These are phyloP conservation scores for Cyclotella atomus DNA, from an alignment of 108 stramenopile species.

Conservation along the genomic window DNA sequence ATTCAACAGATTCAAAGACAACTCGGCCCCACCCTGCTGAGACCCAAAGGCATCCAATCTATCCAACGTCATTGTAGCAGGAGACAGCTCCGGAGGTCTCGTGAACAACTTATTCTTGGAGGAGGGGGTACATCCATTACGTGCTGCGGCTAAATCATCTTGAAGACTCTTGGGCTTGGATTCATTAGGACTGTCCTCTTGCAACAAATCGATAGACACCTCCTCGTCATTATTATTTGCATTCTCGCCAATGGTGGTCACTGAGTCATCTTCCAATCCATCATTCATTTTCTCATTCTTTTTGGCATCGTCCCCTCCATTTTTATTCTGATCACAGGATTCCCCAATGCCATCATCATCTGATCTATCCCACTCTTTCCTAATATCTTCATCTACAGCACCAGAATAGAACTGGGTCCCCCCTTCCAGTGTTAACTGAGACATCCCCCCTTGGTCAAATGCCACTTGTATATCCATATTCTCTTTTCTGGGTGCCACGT, in stretches of 20 bases:
- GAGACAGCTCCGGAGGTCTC: constrained; percentile 18
- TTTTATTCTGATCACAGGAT: background rate
- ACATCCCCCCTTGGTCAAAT: background rate
- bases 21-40: constrained; percentile 35
- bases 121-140: background rate
- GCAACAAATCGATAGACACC: constrained; percentile 32
- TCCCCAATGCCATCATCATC: background rate
- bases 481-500: background rate
- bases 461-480: background rate
- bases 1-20: constrained; percentile 27
- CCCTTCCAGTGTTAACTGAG: background rate
- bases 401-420: background rate
- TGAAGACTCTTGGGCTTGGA: background rate
- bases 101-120: background rate
- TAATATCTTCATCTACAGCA: background rate
- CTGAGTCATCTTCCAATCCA: constrained; percentile 4
- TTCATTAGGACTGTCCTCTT: constrained; percentile 3
- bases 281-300: background rate
- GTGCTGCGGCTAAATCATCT: background rate
- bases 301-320: background rate
- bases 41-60: constrained; percentile 32
- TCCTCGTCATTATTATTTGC: too few relatives aligned
- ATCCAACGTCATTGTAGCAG: constrained; percentile 44
- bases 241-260: background rate
- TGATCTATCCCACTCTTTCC: background rate